Evolutionary conservation across 345 rosid species (phyloP).

Genomic region (Draba incana): DNA sequence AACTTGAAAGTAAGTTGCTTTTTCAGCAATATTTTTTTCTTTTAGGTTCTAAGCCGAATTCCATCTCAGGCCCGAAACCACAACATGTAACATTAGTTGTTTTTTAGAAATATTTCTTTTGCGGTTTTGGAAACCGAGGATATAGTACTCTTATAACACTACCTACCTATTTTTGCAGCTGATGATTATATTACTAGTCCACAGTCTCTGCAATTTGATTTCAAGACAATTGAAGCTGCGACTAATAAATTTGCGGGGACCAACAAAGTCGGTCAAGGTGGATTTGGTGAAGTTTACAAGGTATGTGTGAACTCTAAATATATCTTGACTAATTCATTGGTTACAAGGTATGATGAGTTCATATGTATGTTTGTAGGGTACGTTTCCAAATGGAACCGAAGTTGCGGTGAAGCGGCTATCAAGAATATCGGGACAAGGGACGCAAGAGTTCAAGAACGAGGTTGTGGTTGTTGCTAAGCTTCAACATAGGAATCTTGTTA

Average conservation of each 20-base stretch:
- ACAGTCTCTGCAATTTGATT: conserved; percentile 1
- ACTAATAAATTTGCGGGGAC: not conserved
- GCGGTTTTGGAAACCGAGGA: not conserved
- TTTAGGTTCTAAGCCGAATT: not conserved
- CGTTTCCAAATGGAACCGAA: conserved; percentile 16
- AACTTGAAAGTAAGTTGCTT: conserved; percentile 19
- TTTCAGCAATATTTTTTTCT: not conserved
- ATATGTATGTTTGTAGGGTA: conserved; percentile 5
- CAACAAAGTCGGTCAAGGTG: conserved; percentile 25
- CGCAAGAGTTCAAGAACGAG: conserved; percentile 28
- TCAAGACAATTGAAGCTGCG: conserved; percentile 14
- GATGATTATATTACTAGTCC: not conserved
- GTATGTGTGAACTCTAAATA: not conserved
- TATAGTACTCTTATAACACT: not conserved
- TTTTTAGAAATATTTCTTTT: too few species aligned
- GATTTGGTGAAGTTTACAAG: conserved; percentile 32
- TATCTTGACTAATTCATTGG: too few species aligned
- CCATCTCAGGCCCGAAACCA: too few species aligned
- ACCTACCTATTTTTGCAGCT: not conserved
- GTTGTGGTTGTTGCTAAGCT: conserved; percentile 1
- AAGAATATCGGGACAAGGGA: not conserved
- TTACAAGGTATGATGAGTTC: too few species aligned
- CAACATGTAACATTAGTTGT: too few species aligned
- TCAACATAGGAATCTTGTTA: conserved; percentile 9
- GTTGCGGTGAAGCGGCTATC: conserved; percentile 16